A percentile compares a stretch with the other conserved stretches of the same genome.
phyloP scores from a whole-genome alignment of 1,139 yeast genomes.

The Yamadazyma jaroonii region DNA sequence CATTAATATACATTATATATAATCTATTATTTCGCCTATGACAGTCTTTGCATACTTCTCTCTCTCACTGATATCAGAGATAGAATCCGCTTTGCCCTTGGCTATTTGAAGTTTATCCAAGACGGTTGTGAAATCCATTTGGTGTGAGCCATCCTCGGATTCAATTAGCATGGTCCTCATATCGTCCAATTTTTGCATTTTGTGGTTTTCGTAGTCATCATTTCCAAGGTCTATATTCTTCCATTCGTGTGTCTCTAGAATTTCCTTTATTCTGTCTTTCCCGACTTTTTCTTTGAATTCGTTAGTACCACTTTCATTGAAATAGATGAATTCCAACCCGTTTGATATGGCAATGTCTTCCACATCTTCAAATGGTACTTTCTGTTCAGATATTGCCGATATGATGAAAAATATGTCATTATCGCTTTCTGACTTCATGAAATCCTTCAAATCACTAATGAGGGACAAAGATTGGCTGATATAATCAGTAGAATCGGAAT shows the following conservation, averaged over 20 bases:
- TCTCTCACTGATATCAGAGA: slow-evolving; percentile 23
- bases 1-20: slow-evolving; percentile 18
- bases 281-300: slow-evolving; percentile 28
- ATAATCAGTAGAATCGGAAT: slow-evolving; percentile 14
- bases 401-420: slow-evolving; percentile 27
- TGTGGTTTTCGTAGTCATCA: slow-evolving; percentile 17
- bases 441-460: slow-evolving; percentile 16
- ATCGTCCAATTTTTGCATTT: slow-evolving; percentile 19
- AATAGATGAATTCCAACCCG: slow-evolving; percentile 33
- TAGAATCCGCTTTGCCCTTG: slow-evolving; percentile 21
- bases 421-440: slow-evolving; percentile 11
- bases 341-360: slow-evolving; percentile 29
- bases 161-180: slow-evolving; percentile 30
- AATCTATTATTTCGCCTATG: slow-evolving; percentile 38
- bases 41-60: slow-evolving; percentile 31
- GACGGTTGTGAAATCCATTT: slow-evolving; percentile 25
- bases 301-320: slow-evolving; percentile 21
- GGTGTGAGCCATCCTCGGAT: slow-evolving; percentile 4
- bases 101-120: slow-evolving; percentile 31
- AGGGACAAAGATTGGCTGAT: slow-evolving; percentile 16
- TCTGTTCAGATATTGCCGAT: slow-evolving; percentile 18
- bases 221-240: slow-evolving; percentile 15
- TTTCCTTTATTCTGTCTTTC: slow-evolving; percentile 30
- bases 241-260: slow-evolving; percentile 44
- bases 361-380: slow-evolving; percentile 16